Conservation (phyloP, 2,329 filamentous ascomycete genomes). For the Fusarium piperis region DNA sequence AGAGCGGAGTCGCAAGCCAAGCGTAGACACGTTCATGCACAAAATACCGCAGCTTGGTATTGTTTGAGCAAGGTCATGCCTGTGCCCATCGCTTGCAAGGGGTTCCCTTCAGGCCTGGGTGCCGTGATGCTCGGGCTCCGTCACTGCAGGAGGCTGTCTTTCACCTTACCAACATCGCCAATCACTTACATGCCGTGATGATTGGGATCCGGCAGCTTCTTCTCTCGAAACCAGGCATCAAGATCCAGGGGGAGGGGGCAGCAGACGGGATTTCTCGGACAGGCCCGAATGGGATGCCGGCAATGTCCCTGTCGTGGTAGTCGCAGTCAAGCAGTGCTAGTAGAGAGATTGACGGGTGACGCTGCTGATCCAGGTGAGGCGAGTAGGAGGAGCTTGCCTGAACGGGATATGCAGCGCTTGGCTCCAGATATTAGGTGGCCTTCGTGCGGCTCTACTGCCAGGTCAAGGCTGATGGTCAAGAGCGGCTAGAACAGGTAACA, state of each 20-base stretch:
- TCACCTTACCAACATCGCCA: not conserved
- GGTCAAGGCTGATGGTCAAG: constrained; percentile 12
- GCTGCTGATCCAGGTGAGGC: not conserved
- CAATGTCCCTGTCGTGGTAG: constrained; percentile 4
- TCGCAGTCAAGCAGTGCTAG: constrained; percentile 3
- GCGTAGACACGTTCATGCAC: constrained; percentile 27
- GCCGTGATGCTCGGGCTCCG: constrained; percentile 8
- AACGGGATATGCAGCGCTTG: constrained; percentile 18
- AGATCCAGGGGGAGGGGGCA: not conserved
- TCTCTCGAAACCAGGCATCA: not conserved
- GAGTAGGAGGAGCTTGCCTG: constrained; percentile 31
- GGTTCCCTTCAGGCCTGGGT: constrained; percentile 10
- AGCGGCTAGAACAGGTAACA: not conserved
- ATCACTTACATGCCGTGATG: constrained; percentile 1
- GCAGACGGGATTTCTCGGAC: constrained; percentile 2
- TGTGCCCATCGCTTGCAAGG: constrained; percentile 6
- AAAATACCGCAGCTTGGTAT: constrained; percentile 35
- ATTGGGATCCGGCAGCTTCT: not conserved
- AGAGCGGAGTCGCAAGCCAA: constrained; percentile 30
- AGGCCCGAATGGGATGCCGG: constrained; percentile 4
- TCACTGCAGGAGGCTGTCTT: not conserved
- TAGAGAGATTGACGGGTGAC: constrained; percentile 20
- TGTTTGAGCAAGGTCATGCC: constrained; percentile 27
- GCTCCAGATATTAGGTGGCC: not conserved
- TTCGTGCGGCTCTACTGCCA: constrained; percentile 5